Conservation (phyloP, 495 filamentous ascomycete species). For the Umbilicaria muhlenbergii region DNA sequence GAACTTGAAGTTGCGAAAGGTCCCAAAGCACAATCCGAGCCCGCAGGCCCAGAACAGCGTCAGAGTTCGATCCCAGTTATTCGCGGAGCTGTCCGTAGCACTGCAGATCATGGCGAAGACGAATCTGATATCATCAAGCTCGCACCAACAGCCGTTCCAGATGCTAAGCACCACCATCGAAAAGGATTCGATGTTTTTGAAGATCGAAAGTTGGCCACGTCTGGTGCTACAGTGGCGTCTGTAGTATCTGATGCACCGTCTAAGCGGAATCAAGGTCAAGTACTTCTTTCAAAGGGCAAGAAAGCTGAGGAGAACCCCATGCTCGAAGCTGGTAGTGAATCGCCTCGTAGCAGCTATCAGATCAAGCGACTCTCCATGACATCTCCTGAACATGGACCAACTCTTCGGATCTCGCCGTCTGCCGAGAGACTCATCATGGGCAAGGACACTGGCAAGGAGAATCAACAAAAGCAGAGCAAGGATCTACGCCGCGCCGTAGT, state of each 20-base stretch:
- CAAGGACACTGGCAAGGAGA: slow-evolving; percentile 8
- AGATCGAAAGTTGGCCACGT: too few species aligned
- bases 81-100: neutral
- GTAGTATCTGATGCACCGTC: too few species aligned
- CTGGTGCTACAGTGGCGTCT: too few species aligned
- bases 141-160: too few species aligned
- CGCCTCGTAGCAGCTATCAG: slow-evolving; percentile 11
- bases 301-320: neutral
- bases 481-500: neutral
- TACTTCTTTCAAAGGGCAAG: too few species aligned
- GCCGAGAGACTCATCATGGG: slow-evolving; percentile 24
- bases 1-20: too few species aligned
- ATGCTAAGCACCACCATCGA: too few species aligned
- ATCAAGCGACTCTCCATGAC: slow-evolving; percentile 11
- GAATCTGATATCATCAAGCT: neutral
- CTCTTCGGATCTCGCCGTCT: slow-evolving; percentile 18
- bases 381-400: slow-evolving; percentile 15
- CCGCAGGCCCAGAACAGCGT: neutral
- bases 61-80: slow-evolving; percentile 5
- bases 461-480: slow-evolving; percentile 2
- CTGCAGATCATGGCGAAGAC: neutral
- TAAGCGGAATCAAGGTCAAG: too few species aligned
- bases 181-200: too few species aligned
- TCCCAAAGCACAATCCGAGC: too few species aligned
- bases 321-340: slow-evolving; percentile 13